These are phyloP conservation scores for Candida wancherniae DNA, from an alignment of 805 yeast genomes.

Conservation along the genomic window DNA sequence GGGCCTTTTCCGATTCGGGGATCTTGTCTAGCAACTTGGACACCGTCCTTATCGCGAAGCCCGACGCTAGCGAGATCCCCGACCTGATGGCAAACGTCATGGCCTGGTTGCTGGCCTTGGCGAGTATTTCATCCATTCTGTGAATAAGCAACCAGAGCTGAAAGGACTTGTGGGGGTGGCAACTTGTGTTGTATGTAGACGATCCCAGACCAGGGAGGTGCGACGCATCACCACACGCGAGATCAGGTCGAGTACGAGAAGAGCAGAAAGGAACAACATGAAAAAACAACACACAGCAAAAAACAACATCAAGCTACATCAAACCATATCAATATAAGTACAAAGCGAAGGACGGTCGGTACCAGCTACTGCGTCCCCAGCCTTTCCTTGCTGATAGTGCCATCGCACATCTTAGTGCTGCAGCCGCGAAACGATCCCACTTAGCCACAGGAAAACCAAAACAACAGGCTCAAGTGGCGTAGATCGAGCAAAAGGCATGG, in stretches of 20 bases:
- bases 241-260: too few species aligned
- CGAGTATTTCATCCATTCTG: constrained; percentile 39
- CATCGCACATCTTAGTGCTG: too few species aligned
- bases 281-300: too few species aligned
- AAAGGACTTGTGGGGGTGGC: not conserved
- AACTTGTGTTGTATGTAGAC: too few species aligned
- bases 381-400: too few species aligned
- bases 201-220: too few species aligned
- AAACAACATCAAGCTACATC: too few species aligned
- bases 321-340: too few species aligned
- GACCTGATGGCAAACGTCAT: constrained; percentile 77
- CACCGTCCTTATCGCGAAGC: constrained; percentile 66
- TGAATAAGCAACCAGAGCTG: not conserved
- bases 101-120: constrained; percentile 68
- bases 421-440: not conserved
- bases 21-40: constrained; percentile 48
- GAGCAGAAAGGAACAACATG: too few species aligned
- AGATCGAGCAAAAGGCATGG: constrained; percentile 14
- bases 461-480: constrained; percentile 1
- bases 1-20: constrained; percentile 49
- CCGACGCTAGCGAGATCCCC: constrained; percentile 69
- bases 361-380: too few species aligned
- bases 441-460: constrained; percentile 8
- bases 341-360: too few species aligned
- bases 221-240: too few species aligned